Evolutionary conservation across 441 rosid species (phyloP).

Genomic region (Francoa sonchifolia): DNA sequence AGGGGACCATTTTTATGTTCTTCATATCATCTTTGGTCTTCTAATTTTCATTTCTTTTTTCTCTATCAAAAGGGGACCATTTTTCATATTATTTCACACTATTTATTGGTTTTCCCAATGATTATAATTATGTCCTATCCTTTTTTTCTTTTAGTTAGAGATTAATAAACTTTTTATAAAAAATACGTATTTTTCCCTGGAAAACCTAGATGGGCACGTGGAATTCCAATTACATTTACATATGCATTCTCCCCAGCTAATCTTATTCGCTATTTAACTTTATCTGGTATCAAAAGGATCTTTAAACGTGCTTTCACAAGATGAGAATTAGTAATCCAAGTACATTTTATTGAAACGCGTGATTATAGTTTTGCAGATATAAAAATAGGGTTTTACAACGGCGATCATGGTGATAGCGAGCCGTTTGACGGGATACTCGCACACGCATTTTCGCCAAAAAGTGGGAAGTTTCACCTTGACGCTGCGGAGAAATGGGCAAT

Average conservation of each 20-base stretch:
- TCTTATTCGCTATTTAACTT: conserved; percentile 24
- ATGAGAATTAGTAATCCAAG: conserved; percentile 68
- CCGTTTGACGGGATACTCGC: conserved; percentile 84
- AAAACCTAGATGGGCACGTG: conserved; percentile 50
- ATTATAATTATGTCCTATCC: too few relatives aligned
- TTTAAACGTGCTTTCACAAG: conserved; percentile 43
- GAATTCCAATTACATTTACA: conserved; percentile 38
- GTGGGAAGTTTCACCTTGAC: conserved; percentile 66
- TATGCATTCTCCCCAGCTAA: conserved; percentile 57
- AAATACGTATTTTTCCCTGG: conserved; percentile 55
- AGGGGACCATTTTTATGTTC: too few relatives aligned
- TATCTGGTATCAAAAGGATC: conserved; percentile 22
- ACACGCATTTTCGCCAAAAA: conserved; percentile 73
- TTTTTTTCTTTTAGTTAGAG: too few relatives aligned
- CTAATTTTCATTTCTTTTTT: too few relatives aligned
- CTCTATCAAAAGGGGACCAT: too few relatives aligned
- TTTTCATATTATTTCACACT: too few relatives aligned
- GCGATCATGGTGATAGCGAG: conserved; percentile 86
- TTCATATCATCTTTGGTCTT: too few relatives aligned
- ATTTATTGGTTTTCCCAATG: too few relatives aligned
- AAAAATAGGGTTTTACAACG: conserved; percentile 62
- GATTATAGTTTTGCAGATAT: conserved; percentile 59
- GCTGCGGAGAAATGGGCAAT: conserved; percentile 71
- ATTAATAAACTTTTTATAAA: too few relatives aligned
- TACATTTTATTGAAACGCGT: conserved; percentile 36